Base-by-base conservation (phyloP, 1,284 basidiomycete species). In the Malassezia yamatoensis region DNA sequence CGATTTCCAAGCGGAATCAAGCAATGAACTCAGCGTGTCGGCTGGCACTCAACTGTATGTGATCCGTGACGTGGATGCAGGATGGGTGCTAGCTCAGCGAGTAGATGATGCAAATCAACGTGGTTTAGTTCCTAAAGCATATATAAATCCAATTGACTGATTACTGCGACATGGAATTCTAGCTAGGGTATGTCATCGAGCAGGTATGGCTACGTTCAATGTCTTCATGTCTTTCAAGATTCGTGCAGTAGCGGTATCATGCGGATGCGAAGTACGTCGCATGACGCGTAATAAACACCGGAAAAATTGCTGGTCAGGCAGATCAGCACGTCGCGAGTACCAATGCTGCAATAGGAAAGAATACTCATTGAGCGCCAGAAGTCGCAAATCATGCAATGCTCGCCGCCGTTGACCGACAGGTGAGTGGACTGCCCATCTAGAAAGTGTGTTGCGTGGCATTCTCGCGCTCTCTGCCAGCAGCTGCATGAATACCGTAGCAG, bases 401-500 rank as follows among this genome's bases (percentile, higher is more conserved):
- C 8, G 32, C 16, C 33, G 32, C 33, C 49, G 53, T n/a, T 39
- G 53, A 13, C 13, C 41, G 43, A 8, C 24, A n/a, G 29, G 24
- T 29, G 24, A 29, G 33, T 48, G 18, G 33, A 46, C n/a, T 29
- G 51, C 44, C 29, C 47, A 36, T 12, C 45, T 16, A 13, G 36
- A 16, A 33, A 21, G 51, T 32, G 13, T 3, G 16, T 37, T 33
- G 42, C 20, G 29, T 29, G 45, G 35, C 37, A 38, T 21, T 33
- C 42, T 40, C n/a, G 33, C 35, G 37, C 24, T 32, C 11, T 29
- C 41, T 29, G 60, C 61, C 6, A 67, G 48, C 5, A 61, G 39
- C 39, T 60, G 59, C 59, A 67, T 62, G n/a, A 65, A 20, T 21
- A 65, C 45, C 18, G 65, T 67, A 11, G 60, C 65, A 6, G 65